Evolutionary conservation across 371 early-diverging fungal genomes (phyloP).

Genomic region (Gilbertella persicaria): DNA sequence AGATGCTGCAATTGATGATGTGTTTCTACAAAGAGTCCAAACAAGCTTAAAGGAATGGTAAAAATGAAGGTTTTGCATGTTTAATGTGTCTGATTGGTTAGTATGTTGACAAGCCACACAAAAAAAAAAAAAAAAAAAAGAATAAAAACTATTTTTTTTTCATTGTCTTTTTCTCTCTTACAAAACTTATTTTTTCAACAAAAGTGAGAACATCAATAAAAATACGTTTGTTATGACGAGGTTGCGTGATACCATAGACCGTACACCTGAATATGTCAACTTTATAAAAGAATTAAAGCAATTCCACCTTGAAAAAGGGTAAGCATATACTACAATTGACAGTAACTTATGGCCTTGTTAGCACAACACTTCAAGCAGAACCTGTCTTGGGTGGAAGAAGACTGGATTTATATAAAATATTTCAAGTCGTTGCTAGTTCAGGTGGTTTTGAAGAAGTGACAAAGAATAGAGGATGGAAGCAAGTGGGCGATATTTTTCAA

Average conservation of each 20-base stretch:
- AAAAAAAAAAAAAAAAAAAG: neutral
- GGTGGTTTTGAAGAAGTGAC: conserved; percentile 80
- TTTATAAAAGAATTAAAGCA: conserved; percentile 70
- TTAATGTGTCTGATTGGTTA: neutral
- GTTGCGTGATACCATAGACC: conserved; percentile 61
- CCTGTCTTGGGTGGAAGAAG: conserved; percentile 76
- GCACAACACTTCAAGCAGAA: conserved; percentile 43
- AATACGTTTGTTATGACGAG: conserved; percentile 16
- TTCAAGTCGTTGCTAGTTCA: conserved; percentile 59
- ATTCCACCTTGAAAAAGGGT: conserved; percentile 69
- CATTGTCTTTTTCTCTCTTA: neutral
- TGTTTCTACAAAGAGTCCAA: conserved; percentile 17
- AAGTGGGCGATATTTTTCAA: conserved; percentile 68
- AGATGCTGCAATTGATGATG: neutral
- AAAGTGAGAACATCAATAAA: conserved; percentile 13
- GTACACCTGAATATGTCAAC: conserved; percentile 68
- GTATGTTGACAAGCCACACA: neutral
- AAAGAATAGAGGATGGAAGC: conserved; percentile 72
- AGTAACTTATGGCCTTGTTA: neutral
- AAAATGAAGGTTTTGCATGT: neutral
- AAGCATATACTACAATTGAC: conserved; percentile 4
- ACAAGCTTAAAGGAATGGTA: conserved; percentile 23
- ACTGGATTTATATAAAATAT: conserved; percentile 71
- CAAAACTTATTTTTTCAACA: neutral
- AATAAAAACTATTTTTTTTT: conserved; percentile 1